Percentiles rank a stretch among this genome's conserved stretches.
Evolutionary conservation across 345 rosid genomes (phyloP).

Genomic region (Eucalyptus caleyi): DNA sequence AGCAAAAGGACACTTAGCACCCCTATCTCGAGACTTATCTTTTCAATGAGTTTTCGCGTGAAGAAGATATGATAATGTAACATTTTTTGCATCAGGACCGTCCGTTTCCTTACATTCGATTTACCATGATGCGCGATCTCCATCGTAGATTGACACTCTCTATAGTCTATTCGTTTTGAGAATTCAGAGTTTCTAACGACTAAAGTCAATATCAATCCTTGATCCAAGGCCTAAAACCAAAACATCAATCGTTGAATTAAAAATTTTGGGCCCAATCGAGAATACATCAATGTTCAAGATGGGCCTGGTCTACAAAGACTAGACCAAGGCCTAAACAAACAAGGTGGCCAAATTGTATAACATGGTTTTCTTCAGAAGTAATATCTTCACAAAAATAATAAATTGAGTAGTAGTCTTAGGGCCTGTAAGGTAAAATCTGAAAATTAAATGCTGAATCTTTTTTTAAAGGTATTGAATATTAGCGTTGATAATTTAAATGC

Average conservation of each 20-base stretch:
- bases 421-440: background rate
- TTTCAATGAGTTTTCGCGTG: background rate
- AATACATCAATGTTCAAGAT: background rate
- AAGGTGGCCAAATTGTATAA: background rate
- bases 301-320: background rate
- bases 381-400: background rate
- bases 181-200: background rate
- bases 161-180: background rate
- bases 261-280: background rate
- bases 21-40: background rate
- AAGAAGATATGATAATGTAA: background rate
- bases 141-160: background rate
- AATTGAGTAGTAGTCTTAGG: background rate
- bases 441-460: background rate
- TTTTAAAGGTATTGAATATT: background rate
- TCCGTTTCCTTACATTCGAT: background rate
- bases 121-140: background rate
- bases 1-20: rapidly evolving
- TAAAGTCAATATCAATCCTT: background rate
- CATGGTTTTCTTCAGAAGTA: background rate
- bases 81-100: background rate
- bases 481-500: background rate
- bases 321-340: background rate
- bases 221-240: background rate
- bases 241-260: background rate